phyloP scores from a whole-genome alignment of 345 rosid genomes.

The Streptanthus diversifolius region DNA sequence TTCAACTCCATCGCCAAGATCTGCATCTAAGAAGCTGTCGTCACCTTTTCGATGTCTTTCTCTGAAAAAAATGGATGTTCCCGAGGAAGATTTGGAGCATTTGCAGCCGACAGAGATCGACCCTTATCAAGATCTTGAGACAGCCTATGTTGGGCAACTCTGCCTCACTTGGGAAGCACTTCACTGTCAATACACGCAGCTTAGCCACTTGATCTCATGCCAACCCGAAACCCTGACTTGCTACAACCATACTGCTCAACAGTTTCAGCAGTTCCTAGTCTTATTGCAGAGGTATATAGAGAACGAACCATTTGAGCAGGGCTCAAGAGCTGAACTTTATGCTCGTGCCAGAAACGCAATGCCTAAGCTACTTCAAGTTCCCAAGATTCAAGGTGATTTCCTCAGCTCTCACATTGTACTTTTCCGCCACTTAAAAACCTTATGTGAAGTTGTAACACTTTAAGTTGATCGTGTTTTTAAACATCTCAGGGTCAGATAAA shows the following conservation, averaged over 20 bases:
- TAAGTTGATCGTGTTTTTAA: slow-evolving; percentile 3
- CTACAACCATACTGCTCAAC: slow-evolving; percentile 82
- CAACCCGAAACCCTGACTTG: slow-evolving; percentile 57
- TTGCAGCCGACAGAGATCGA: slow-evolving; percentile 45
- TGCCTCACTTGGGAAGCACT: slow-evolving; percentile 98
- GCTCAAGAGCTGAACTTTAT: slow-evolving; percentile 65
- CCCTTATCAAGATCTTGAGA: slow-evolving; percentile 71
- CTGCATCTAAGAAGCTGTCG: slow-evolving; percentile 70
- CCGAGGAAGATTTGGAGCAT: slow-evolving; percentile 63
- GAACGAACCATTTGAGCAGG: slow-evolving; percentile 86
- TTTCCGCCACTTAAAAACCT: not conserved
- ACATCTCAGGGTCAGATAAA: slow-evolving; percentile 52
- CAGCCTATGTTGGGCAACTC: slow-evolving; percentile 85
- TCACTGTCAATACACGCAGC: slow-evolving; percentile 86
- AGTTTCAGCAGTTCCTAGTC: slow-evolving; percentile 85
- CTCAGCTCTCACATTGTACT: not conserved
- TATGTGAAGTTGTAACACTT: slow-evolving; percentile 10
- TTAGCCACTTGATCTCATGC: slow-evolving; percentile 61
- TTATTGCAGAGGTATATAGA: slow-evolving; percentile 86
- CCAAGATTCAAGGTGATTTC: slow-evolving; percentile 66
- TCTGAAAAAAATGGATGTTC: slow-evolving; percentile 60
- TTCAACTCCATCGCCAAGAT: slow-evolving; percentile 73
- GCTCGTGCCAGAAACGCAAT: slow-evolving; percentile 68
- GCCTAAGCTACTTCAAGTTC: slow-evolving; percentile 87
- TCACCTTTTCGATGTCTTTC: slow-evolving; percentile 93